Conservation (phyloP, 2,329 filamentous ascomycete genomes). For the Fonsecaea multimorphosa region DNA sequence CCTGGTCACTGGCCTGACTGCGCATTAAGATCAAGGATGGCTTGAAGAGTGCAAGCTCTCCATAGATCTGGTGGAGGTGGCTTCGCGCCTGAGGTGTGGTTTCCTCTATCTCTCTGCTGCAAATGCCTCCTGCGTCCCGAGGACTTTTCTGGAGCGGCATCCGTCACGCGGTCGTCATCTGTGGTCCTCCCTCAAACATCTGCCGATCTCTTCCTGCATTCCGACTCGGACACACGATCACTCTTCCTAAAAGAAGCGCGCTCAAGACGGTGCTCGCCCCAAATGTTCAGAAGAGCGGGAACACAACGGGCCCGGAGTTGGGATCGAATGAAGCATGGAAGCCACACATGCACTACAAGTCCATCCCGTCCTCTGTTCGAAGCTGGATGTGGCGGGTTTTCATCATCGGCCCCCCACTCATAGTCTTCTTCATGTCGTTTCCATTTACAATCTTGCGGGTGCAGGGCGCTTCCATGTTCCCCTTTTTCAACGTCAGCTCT, state of each 20-base stretch:
- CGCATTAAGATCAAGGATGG: background rate
- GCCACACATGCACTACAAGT: background rate
- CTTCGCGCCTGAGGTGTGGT: background rate
- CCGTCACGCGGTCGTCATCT: background rate
- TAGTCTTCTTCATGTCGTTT: conserved; percentile 51
- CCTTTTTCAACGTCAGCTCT: conserved; percentile 72
- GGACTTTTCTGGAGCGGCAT: background rate
- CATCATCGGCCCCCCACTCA: conserved; percentile 45
- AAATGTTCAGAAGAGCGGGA: background rate
- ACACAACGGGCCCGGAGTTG: background rate
- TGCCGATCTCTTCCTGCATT: background rate
- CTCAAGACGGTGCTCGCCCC: background rate
- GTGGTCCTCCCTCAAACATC: background rate
- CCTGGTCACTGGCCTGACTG: no score
- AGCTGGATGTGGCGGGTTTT: conserved; percentile 32
- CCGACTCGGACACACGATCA: background rate
- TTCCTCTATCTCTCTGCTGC: background rate
- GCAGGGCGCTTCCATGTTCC: conserved; percentile 71
- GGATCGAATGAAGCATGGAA: background rate
- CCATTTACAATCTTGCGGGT: conserved; percentile 50
- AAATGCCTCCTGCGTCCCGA: conserved; percentile 24
- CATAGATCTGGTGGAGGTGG: background rate
- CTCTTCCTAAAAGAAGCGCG: conserved; percentile 1
- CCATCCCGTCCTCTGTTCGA: conserved; percentile 6
- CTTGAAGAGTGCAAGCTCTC: background rate